Conservation (phyloP, 78 protist genomes). For the Reticulomyxa filosa region DNA sequence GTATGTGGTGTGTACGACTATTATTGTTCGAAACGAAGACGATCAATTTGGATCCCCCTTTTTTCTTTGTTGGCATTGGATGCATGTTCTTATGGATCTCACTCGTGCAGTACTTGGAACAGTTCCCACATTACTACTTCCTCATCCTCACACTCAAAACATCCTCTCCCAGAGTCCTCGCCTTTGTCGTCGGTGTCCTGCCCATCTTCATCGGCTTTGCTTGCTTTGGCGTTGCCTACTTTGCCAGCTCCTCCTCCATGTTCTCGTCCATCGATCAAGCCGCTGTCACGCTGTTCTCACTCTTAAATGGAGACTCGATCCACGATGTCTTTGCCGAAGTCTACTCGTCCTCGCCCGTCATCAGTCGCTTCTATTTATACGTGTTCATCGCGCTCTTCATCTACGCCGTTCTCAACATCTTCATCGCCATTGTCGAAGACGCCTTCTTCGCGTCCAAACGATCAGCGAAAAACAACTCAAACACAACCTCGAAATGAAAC, state of each 20-base stretch:
- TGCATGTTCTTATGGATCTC: too few relatives aligned
- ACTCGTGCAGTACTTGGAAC: too few relatives aligned
- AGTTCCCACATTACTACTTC: too few relatives aligned
- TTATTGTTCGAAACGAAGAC: too few relatives aligned
- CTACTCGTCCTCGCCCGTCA: background rate
- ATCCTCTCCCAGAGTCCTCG: slow-evolving; percentile 8
- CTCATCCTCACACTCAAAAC: too few relatives aligned
- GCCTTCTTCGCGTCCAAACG: too few relatives aligned
- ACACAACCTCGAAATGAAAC: too few relatives aligned
- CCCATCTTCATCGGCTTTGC: slow-evolving; percentile 22
- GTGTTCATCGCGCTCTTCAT: slow-evolving; percentile 15
- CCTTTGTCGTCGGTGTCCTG: background rate
- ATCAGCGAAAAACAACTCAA: too few relatives aligned
- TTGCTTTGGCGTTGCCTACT: slow-evolving; percentile 3
- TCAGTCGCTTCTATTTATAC: slow-evolving; percentile 10
- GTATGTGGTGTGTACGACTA: too few relatives aligned
- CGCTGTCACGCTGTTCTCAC: slow-evolving; percentile 14
- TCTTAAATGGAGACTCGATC: slow-evolving; percentile 26
- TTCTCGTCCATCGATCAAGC: slow-evolving; percentile 12
- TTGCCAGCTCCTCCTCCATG: background rate
- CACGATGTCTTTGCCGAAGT: slow-evolving; percentile 1
- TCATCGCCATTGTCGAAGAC: slow-evolving; percentile 19
- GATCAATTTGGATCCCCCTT: too few relatives aligned
- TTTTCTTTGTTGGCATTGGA: too few relatives aligned
- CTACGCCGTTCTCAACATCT: slow-evolving; percentile 20